A percentile compares a stretch with the other conserved stretches of the same genome.
phyloP scores from a whole-genome alignment of 768 basidiomycete genomes.

The Lactarius evosmus region DNA sequence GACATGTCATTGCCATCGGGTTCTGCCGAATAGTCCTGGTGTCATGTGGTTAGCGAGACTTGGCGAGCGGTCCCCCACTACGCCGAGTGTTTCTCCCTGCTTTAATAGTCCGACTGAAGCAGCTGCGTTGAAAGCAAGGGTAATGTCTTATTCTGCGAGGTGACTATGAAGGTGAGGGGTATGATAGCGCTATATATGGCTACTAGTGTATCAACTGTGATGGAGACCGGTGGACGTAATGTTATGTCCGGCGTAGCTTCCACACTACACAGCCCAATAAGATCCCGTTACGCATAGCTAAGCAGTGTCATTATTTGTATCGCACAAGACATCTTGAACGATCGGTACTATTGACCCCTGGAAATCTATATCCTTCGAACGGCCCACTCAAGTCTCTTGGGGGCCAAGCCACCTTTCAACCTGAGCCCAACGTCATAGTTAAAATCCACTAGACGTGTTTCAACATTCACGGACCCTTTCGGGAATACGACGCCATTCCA shows the following conservation, averaged over 20 bases:
- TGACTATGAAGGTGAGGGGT: neutral
- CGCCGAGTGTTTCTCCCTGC: too few species aligned
- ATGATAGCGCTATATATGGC: neutral
- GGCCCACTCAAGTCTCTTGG: conserved; percentile 20
- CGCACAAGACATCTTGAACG: neutral
- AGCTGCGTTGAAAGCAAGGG: too few species aligned
- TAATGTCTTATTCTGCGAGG: too few species aligned
- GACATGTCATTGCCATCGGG: neutral
- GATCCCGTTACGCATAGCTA: neutral
- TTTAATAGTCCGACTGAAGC: too few species aligned
- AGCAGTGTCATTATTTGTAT: neutral
- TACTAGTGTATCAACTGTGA: neutral
- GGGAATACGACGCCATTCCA: conserved; percentile 22
- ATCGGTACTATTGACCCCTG: neutral
- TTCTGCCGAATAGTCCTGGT: too few species aligned
- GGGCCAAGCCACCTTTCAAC: conserved; percentile 10
- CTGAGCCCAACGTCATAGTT: conserved; percentile 19
- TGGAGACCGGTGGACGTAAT: neutral
- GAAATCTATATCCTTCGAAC: conserved; percentile 12
- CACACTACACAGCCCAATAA: neutral
- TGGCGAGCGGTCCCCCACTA: too few species aligned
- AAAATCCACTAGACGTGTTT: conserved; percentile 5
- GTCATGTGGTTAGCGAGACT: too few species aligned
- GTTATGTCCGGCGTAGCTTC: neutral
- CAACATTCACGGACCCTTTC: conserved; percentile 10